Evolutionary conservation across 192 early-diverging fungal species (phyloP).

Genomic region (Coemansia sp.): DNA sequence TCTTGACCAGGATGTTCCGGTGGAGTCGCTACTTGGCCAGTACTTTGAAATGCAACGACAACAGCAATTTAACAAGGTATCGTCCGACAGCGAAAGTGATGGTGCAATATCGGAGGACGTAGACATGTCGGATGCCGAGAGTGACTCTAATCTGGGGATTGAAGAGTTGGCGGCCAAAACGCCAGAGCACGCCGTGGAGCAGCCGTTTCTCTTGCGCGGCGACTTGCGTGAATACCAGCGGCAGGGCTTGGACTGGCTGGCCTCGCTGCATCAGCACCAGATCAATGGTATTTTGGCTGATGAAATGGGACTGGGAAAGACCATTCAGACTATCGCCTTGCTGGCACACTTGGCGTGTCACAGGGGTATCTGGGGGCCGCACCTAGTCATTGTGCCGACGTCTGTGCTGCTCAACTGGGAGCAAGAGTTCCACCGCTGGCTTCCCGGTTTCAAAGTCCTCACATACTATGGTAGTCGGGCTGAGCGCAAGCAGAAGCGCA

Average conservation of each 20-base stretch:
- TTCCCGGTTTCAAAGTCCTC: constrained; percentile 64
- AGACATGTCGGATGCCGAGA: constrained; percentile 7
- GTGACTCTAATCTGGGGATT: constrained; percentile 6
- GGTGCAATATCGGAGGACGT: neutral
- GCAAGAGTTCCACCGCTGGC: constrained; percentile 88
- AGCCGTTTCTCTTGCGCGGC: constrained; percentile 67
- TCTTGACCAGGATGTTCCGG: constrained; percentile 68
- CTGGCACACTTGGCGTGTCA: constrained; percentile 79
- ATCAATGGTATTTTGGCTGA: constrained; percentile 94
- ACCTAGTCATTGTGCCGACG: constrained; percentile 91
- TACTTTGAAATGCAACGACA: constrained; percentile 51
- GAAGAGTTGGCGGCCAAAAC: constrained; percentile 8
- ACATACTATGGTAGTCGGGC: constrained; percentile 72
- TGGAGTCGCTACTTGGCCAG: constrained; percentile 62
- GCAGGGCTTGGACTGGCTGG: constrained; percentile 91
- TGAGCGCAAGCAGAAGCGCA: constrained; percentile 51
- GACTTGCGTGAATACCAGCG: constrained; percentile 87
- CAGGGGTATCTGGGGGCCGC: constrained; percentile 82
- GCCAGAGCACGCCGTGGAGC: constrained; percentile 23
- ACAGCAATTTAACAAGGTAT: neutral
- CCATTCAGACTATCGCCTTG: constrained; percentile 93
- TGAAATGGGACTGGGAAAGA: constrained; percentile 96
- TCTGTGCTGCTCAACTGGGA: constrained; percentile 93
- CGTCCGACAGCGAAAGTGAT: neutral
- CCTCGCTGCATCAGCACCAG: constrained; percentile 81